Base-by-base conservation (phyloP, 768 basidiomycete species). In the Saitozyma sp. region DNA sequence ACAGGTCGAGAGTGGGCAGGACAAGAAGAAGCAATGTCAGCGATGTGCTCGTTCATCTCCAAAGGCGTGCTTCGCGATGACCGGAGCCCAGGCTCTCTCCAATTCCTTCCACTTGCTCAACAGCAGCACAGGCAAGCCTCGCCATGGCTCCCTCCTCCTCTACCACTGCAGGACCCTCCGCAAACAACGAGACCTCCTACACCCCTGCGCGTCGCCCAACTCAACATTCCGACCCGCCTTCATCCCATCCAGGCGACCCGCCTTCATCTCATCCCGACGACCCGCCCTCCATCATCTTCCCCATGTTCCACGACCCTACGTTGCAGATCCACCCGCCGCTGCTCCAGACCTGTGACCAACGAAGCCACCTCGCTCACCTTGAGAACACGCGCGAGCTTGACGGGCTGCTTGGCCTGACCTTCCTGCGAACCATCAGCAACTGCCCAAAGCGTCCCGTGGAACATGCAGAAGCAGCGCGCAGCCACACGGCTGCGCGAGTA, bases 351-450 rank as follows among this genome's bases (percentile, higher is more conserved):
- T 17, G n/a, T 45, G 8, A 10, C 37, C 29, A 39, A 11, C 50
- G 48, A n/a, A 29, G 14, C 39, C 59, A 9, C 9, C n/a, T 45
- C 19, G 70, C 68, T 65, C 69, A 94, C 93, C 90, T 93, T 95
- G 84, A 90, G 88, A 71, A 96, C 93, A 85, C 90, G 92, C 73
- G 94, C 96, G 79, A 98, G 91, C 83, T 97, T 96, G 78, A 96
- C 94, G 73, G 91, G 89, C 54, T 64, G 62, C 69, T 79, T 79
- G 62, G 56, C 65, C 39, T 66, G 61, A 62, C 71, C 68, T 71
- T 79, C 78, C 77, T 78, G 39, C 19, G 58, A 57, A 6, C 17
- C 37, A 64, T 66, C 62, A 66, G 63, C 45, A 46, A 46, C n/a
- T 2, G 13, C 45, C 45, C 45, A 29, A 29, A 29, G 29, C 29